Base-by-base conservation (phyloP, 2,329 filamentous ascomycete species). In the Lasiodiplodia gonubiensis region DNA sequence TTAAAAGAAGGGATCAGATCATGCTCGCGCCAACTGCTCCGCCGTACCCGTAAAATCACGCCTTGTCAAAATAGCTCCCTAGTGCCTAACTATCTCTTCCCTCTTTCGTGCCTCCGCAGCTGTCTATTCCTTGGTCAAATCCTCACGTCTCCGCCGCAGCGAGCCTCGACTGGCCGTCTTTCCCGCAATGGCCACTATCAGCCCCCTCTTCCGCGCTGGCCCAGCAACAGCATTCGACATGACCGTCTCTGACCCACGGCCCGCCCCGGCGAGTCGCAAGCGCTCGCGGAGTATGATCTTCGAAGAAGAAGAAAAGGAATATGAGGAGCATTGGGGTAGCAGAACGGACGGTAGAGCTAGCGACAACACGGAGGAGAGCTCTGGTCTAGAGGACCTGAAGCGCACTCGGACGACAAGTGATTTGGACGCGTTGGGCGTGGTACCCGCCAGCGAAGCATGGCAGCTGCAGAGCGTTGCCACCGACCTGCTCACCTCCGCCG, bases 361-460 rank as follows among this genome's bases (percentile, higher is more conserved):
- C n/a, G 21, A 21, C 66, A 49, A 25, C 46, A 16, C 51, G 5
- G 25, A 55, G 11, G 46, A 12, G 7, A 55, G 27, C 12, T n/a
- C 42, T n/a, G 18, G 42, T 30, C 25, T 30, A 11, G 59, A 59
- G 16, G 54, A 42, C 23, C 54, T 78, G 64, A 80, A 80, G 69
- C 72, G 74, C 42, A 75, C 76, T n/a, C 74, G 70, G 59, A 79
- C 76, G 2, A 72, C 76, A 59, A 73, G 73, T 61, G 78, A 79
- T 21, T 64, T 80, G 53, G 78, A 80, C 42, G 75, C 75, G 67
- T 69, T 80, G 55, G 72, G 72, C 25, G 70, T 78, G 1, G 70
- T 77, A 12, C 63, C 68, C 3, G 69, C 70, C 0, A 69, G 70
- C 10, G 72, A 77, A 6, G 75, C 78, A 8, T 79, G 77, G 77